Base-by-base conservation (phyloP, 331 rosid species). In the Malus hybrid region DNA sequence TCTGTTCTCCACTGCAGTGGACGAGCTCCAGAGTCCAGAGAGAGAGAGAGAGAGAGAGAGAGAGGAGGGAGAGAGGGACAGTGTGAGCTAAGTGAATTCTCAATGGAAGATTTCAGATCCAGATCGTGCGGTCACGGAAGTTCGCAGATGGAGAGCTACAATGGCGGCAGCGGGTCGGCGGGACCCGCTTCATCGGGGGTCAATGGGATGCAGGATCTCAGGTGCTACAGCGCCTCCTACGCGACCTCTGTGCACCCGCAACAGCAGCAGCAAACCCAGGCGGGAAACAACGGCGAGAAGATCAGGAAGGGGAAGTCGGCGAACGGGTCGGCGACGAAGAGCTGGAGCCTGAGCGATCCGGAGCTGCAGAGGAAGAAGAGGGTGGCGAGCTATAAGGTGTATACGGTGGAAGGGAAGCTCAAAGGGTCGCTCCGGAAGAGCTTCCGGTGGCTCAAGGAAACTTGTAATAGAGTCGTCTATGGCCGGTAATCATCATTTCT, bases 311-410 rank as follows among this genome's bases (percentile, higher is more conserved):
- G 92, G 2, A 90, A 93, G 77, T 91, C 96, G 4, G 84, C 89
- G 15, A 91, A 89, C 33, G 88, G 87, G 39, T 85, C 87, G 1
- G 33, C 77, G 14, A 91, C 97, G 0, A 91, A 86, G 67, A 81
- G 81, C 39, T 94, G 97, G 97, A 90, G 46, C 46, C 46, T 39
- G 4, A 39, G 46, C 12, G 46, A 39, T 39, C 46, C 46, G 46
- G 46, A 39, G 80, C 67, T 92, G 83, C 93, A 90, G 95, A 85
- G 97, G 88, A 91, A 88, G 86, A 94, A 87, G 79, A 90, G 97
- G 77, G 97, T 94, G 5, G 99, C 97, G 18, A 87, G 99, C 83
- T 94, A 94, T 71, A 94, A 94, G 84, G 97, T 89, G 31, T 94
- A 94, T 74, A 22, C 91, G 5, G 91, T 90, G 76, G 99, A 94